A percentile compares a stretch with the other conserved stretches of the same genome.
Conservation (phyloP, 1,139 yeast species). For the Hyphopichia khmerensis region DNA sequence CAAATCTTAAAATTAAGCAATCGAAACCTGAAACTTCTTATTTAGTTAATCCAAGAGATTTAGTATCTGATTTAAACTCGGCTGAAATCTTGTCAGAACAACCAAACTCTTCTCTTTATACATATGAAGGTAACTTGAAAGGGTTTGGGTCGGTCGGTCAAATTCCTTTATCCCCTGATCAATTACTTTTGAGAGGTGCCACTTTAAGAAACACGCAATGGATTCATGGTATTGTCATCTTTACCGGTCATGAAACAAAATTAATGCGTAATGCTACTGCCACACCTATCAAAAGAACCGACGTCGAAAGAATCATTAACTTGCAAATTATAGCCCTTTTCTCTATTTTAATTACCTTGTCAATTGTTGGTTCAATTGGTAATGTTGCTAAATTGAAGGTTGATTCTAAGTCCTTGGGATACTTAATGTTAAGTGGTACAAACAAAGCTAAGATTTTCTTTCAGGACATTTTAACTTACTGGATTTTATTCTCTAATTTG, state of each 20-base stretch:
- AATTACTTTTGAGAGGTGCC: conserved; percentile 90
- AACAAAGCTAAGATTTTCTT: conserved; percentile 73
- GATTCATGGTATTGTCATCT: conserved; percentile 91
- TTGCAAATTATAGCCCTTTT: conserved; percentile 87
- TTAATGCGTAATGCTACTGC: conserved; percentile 99
- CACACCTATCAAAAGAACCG: conserved; percentile 94
- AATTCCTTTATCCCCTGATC: conserved; percentile 82
- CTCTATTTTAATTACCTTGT: conserved; percentile 68
- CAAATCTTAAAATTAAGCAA: conserved; percentile 93
- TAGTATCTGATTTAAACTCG: conserved; percentile 37
- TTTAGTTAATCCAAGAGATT: conserved; percentile 65
- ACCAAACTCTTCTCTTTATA: conserved; percentile 91
- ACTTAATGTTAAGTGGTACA: conserved; percentile 69
- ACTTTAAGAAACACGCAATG: conserved; percentile 91
- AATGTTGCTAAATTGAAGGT: conserved; percentile 73
- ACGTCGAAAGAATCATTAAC: conserved; percentile 93
- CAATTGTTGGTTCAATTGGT: conserved; percentile 83
- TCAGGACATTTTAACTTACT: conserved; percentile 83
- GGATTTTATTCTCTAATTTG: conserved; percentile 93
- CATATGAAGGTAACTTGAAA: conserved; percentile 85
- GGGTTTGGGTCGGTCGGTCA: conserved; percentile 52
- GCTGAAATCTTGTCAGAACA: conserved; percentile 72
- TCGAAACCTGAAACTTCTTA: conserved; percentile 75
- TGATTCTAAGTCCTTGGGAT: conserved; percentile 53
- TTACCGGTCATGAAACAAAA: conserved; percentile 98